Base-by-base conservation (phyloP, 768 basidiomycete species). In the Chalciporus chontae region DNA sequence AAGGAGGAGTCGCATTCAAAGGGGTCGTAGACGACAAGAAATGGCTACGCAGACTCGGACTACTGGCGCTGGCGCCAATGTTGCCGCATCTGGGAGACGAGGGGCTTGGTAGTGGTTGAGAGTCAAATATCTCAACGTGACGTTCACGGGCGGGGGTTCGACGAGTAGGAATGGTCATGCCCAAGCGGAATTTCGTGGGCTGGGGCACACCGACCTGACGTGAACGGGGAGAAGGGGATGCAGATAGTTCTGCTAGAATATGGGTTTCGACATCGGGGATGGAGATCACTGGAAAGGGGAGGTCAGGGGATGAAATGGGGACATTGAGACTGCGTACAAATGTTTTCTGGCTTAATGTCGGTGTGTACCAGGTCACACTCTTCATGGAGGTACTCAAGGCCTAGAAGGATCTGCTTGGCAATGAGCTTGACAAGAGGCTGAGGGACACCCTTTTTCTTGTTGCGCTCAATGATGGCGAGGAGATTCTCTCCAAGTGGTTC, bases 321-420 rank as follows among this genome's bases (percentile, higher is more conserved):
- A 43, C 53, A 60, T 57, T 66, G 51, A 69, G 48, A 57, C 58
- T 52, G 76, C 91, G 75, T 64, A 94, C 93, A 73, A 52, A 96
- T 92, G 64, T 96, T 96, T 76, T 96, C 94, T 48, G 93, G 94
- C 69, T 96, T 94, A 51, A 94, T 86, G 58, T 90, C 88, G 18
- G 94, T 96, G 64, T 96, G 94, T 23, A 94, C 90, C 36, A 95
- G 79, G 62, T 90, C 83, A 68, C 92, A 94, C 68, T 92, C 90
- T 21, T 92, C 87, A 60, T 96, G 94, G 11, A 96, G 80, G 67
- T 94, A 96, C 65, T 94, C 84, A 50, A 95, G 75, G 23, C 92
- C 94, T 15, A 93, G 81, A 40, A 96, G 76, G 41, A 95, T 75
- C 67, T 96, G 94, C 69, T 79, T 89, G 14, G 88, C 79, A 55